phyloP scores from a whole-genome alignment of 1,284 basidiomycete species.

The Trametes hirsuta region DNA sequence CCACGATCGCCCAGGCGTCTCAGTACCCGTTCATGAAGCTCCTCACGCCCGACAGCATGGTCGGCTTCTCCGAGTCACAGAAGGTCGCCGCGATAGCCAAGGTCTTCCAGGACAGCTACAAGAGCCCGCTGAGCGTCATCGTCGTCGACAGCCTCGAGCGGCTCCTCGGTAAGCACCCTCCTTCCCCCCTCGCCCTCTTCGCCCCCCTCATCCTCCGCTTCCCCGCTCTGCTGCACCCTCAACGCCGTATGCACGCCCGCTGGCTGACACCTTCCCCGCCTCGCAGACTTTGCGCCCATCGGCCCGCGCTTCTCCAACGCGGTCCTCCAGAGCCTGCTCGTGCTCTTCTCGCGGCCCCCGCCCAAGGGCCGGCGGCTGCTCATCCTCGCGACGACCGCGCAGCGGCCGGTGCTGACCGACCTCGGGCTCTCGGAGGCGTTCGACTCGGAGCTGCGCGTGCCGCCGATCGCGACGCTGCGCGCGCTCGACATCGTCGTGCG shows the following conservation, averaged over 20 bases:
- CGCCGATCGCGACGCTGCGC: slow-evolving; percentile 77
- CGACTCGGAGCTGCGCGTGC: slow-evolving; percentile 87
- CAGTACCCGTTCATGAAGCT: slow-evolving; percentile 99
- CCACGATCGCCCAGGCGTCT: slow-evolving; percentile 92
- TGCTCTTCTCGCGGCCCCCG: slow-evolving; percentile 87
- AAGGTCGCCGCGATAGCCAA: slow-evolving; percentile 95
- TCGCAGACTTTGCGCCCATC: slow-evolving; percentile 94
- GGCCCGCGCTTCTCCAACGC: slow-evolving; percentile 96
- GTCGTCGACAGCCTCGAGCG: slow-evolving; percentile 97
- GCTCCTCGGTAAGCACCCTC: slow-evolving; percentile 68
- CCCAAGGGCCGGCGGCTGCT: slow-evolving; percentile 95
- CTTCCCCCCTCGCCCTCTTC: background rate
- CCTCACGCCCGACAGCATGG: slow-evolving; percentile 96
- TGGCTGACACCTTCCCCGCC: background rate
- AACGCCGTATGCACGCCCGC: background rate
- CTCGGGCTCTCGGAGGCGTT: slow-evolving; percentile 91
- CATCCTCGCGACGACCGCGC: slow-evolving; percentile 91
- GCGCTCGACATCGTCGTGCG: slow-evolving; percentile 80
- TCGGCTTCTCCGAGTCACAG: slow-evolving; percentile 89
- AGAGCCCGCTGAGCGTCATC: slow-evolving; percentile 94
- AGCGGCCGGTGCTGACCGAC: slow-evolving; percentile 86
- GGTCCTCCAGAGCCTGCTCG: slow-evolving; percentile 90
- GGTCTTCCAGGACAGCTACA: slow-evolving; percentile 95
- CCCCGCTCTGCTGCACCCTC: background rate
- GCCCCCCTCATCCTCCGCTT: background rate